Evolutionary conservation across 2,329 filamentous ascomycete species (phyloP), one percentile per base, ranked within the genome.

Genomic region (Hawksworthiomyces lignivorus): DNA sequence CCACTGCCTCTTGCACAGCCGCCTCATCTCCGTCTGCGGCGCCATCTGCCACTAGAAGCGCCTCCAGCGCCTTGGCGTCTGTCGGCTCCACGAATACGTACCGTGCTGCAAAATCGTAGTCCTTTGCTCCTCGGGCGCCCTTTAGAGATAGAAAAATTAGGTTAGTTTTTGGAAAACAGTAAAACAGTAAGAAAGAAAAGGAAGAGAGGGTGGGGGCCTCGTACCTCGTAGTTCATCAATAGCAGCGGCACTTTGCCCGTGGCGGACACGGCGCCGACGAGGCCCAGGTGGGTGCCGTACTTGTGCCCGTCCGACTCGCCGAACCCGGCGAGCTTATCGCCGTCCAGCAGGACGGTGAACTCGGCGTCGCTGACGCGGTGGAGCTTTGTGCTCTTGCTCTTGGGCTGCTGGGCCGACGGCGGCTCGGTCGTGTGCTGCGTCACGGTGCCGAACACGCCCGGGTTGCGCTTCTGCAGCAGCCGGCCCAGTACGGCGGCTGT

Each of bases 401-500:
- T n/a, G 11, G n/a, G 20, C 15, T 19, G 12, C 15, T 10, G 7
- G 22, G 40, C 69, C 61, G 67, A 61, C 24, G 72, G 74, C n/a
- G 39, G 39, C 6, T 75, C 65, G 4, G 72, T 77, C 4, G 77
- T 77, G 52, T 81, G 73, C 11, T 65, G 66, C 12, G 70, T 59
- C 9, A 77, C 73, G 36, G 61, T 63, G 17, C 72, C 79, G 53
- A 90, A 87, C 17, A 77, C 77, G 39, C 77, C 73, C 7, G 75
- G 76, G 56, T 79, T 77, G 42, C 74, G 71, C 21, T 77, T 72
- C 49, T 83, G 64, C 14, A 92, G 70, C 48, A 73, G 72, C 44
- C 72, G 72, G 40, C 82, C 64, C 32, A 89, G 63, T 2, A 74
- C 75, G 14, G 77, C 75, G 57, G 82, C 84, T 33, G 78, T 80